These are phyloP conservation scores for Fusarium stilboides DNA, from an alignment of 2,329 filamentous ascomycete genomes.

Conservation along the genomic window DNA sequence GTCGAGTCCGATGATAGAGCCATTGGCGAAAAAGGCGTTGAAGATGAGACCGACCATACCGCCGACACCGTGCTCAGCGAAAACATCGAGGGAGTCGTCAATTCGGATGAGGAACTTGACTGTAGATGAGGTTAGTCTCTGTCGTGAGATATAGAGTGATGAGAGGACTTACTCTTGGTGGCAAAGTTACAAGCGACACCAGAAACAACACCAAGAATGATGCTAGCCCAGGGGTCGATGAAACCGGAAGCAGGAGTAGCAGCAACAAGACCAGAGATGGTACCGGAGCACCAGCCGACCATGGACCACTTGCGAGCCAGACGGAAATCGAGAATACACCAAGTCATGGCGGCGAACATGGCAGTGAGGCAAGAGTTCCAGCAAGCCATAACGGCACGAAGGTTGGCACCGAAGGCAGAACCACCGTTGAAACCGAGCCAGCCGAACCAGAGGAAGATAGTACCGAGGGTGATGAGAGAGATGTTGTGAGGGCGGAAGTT, in stretches of 20 bases:
- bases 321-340: constrained; percentile 96
- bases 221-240: constrained; percentile 77
- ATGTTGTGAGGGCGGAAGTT: constrained; percentile 99
- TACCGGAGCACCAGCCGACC: constrained; percentile 81
- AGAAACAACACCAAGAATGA: constrained; percentile 76
- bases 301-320: constrained; percentile 94
- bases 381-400: constrained; percentile 95
- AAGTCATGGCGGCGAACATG: constrained; percentile 91
- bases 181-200: constrained; percentile 77
- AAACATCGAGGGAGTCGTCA: constrained; percentile 80
- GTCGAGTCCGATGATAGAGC: constrained; percentile 81
- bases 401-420: constrained; percentile 92
- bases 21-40: constrained; percentile 80
- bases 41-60: constrained; percentile 80
- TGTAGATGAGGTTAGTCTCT: constrained; percentile 43
- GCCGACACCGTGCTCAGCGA: constrained; percentile 79
- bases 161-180: constrained; percentile 66
- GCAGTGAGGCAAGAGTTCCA: constrained; percentile 98
- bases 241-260: constrained; percentile 79
- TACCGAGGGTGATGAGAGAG: constrained; percentile 95
- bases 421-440: constrained; percentile 99
- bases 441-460: constrained; percentile 96
- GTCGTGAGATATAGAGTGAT: not conserved
- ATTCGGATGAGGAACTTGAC: constrained; percentile 75
- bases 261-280: constrained; percentile 79